phyloP scores from a whole-genome alignment of 805 yeast species.

The Spathaspora arborariae region DNA sequence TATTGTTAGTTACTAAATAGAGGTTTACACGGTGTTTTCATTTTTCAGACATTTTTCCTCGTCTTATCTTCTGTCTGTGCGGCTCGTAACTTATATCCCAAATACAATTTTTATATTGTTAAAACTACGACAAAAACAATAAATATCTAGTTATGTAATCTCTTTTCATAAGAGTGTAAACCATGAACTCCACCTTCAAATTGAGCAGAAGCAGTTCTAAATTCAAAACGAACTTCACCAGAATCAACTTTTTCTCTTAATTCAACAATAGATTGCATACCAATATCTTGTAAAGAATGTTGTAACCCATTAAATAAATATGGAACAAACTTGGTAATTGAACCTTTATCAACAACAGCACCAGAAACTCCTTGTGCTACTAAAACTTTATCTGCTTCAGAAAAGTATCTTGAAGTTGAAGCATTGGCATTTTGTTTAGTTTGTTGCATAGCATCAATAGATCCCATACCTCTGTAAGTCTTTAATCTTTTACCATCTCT shows the following conservation, averaged over 20 bases:
- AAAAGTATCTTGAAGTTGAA: conserved; percentile 96
- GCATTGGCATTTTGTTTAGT: conserved; percentile 90
- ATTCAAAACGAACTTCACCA: conserved; percentile 87
- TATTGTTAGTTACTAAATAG: background rate
- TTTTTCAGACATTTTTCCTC: too few relatives aligned
- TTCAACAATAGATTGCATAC: conserved; percentile 62
- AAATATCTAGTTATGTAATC: conserved; percentile 71
- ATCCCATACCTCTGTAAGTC: conserved; percentile 99
- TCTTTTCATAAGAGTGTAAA: conserved; percentile 95
- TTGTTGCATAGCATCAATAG: conserved; percentile 96
- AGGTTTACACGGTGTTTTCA: too few relatives aligned
- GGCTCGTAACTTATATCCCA: too few relatives aligned
- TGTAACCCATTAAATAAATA: conserved; percentile 93
- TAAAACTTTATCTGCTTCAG: conserved; percentile 90
- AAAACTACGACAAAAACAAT: background rate
- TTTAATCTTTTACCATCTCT: conserved; percentile 97
- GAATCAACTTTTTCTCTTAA: conserved; percentile 60
- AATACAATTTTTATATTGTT: conserved; percentile 1
- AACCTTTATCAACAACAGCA: conserved; percentile 94
- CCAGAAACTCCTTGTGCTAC: conserved; percentile 99
- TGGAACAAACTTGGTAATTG: conserved; percentile 89
- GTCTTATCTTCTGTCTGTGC: too few relatives aligned
- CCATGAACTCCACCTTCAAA: conserved; percentile 98
- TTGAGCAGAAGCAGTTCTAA: conserved; percentile 98
- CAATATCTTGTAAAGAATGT: conserved; percentile 98